phyloP scores from a whole-genome alignment of 768 basidiomycete genomes.

The Leccinum pellstonianum region DNA sequence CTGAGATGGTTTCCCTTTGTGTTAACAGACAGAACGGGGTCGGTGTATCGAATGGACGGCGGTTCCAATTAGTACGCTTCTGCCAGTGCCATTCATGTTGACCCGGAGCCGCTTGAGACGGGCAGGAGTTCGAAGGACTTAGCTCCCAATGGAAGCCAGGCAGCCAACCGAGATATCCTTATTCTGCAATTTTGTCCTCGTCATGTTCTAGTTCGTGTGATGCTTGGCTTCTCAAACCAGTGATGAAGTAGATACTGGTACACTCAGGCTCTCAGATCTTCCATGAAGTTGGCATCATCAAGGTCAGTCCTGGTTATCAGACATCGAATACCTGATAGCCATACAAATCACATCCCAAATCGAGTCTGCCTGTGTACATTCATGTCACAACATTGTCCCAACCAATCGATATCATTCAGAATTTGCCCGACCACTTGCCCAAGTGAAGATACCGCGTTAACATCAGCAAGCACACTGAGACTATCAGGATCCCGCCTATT shows the following conservation, averaged over 20 bases:
- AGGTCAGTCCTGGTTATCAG: too few species aligned
- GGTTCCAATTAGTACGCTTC: not conserved
- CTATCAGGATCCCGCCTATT: conserved; percentile 39
- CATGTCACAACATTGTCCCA: not conserved
- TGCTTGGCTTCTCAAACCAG: not conserved
- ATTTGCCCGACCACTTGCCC: conserved; percentile 40
- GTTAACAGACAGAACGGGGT: too few species aligned
- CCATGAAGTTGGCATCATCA: not conserved
- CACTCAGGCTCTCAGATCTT: too few species aligned
- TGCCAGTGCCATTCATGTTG: not conserved
- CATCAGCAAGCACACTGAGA: conserved; percentile 43
- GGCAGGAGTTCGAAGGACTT: not conserved
- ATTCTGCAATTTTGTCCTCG: not conserved
- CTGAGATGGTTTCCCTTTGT: too few species aligned
- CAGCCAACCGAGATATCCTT: too few species aligned
- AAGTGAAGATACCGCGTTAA: conserved; percentile 41
- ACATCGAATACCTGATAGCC: not conserved
- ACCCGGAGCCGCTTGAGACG: not conserved
- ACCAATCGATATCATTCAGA: conserved; percentile 24
- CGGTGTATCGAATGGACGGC: too few species aligned
- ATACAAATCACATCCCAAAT: not conserved
- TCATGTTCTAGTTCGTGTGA: not conserved
- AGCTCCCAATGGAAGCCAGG: too few species aligned
- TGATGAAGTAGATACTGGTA: not conserved
- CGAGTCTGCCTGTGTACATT: not conserved